Evolutionary conservation across 345 rosid genomes (phyloP).

Genomic region (Gossypium turneri): DNA sequence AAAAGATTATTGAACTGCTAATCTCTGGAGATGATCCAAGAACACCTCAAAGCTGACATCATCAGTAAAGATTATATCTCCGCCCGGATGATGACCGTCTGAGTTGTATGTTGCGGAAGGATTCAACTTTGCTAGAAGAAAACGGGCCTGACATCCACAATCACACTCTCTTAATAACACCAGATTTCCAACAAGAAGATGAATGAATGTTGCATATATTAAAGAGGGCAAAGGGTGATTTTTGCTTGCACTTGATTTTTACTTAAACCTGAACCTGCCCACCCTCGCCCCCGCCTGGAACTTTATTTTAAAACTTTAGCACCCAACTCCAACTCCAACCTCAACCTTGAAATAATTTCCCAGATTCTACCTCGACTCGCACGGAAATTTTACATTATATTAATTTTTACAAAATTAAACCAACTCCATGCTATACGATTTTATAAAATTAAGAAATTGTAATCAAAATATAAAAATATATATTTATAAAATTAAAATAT

Average conservation of each 20-base stretch:
- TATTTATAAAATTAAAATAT: too few species aligned
- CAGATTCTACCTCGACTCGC: too few species aligned
- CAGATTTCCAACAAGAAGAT: background rate
- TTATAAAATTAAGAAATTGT: background rate
- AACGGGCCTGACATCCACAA: slow-evolving; percentile 60
- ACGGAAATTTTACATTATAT: background rate
- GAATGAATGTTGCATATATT: background rate
- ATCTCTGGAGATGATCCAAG: slow-evolving; percentile 89
- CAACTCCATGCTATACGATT: background rate
- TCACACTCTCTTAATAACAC: background rate
- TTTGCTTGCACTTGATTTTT: background rate
- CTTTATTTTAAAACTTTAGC: background rate
- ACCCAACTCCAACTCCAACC: background rate
- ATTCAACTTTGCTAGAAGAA: slow-evolving; percentile 86
- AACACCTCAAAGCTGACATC: slow-evolving; percentile 94
- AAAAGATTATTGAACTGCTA: slow-evolving; percentile 54
- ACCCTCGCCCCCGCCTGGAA: background rate
- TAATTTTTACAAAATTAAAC: background rate
- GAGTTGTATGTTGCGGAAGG: slow-evolving; percentile 74
- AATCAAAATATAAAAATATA: too few species aligned
- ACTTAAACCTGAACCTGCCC: background rate
- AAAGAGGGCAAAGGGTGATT: background rate
- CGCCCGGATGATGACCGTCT: slow-evolving; percentile 41
- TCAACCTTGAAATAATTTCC: too few species aligned
- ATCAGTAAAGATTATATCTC: slow-evolving; percentile 73